Base-by-base conservation (phyloP, 2,329 filamentous ascomycete genomes). In the Aureobasidium sp. region DNA sequence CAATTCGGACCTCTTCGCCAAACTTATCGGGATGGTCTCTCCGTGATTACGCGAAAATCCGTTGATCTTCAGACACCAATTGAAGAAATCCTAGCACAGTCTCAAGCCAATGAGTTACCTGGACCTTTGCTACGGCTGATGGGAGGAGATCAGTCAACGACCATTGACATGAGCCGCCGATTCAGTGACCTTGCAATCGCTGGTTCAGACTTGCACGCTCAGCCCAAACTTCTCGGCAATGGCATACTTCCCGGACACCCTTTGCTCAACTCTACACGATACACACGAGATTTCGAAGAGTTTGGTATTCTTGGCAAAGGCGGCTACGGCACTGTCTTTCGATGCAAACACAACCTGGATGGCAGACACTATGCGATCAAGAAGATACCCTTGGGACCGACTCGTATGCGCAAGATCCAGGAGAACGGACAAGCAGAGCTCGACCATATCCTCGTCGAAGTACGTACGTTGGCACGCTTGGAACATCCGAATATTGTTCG, bases 401-500 rank as follows among this genome's bases (percentile, higher is more conserved):
- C 77, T 48, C 76, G 81, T 27, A 73, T 85, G 10, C 76, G 77
- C 39, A 78, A 77, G 64, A 76, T 85, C n/a, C 76, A 80, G 50
- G 73, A 78, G 58, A 76, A 78, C 27, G 81, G 80, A 1, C 73
- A 80, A 36, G 73, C 78, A 58, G 82, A 83, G 63, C 71, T 86
- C 47, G 82, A 85, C 66, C 76, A 73, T 54, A 77, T 86, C 36
- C 75, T 87, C 59, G 78, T 79, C 61, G 85, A 88, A 70, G 80
- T 87, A 9, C 78, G 83, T 50, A 84, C 83, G 1, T 74, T 88
- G 47, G 85, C 85, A 50, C 76, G 78, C 30, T 74, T 88, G 16
- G 82, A 87, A 48, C 85, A 89, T 70, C 78, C 78, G 5, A 87
- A 88, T 68, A 81, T 89, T 61, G 85, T 88, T 39, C 79, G 85